Percentiles rank a stretch among this genome's conserved stretches.
phyloP scores from a whole-genome alignment of 208 protist genomes.

The Leishmania guyanensis region DNA sequence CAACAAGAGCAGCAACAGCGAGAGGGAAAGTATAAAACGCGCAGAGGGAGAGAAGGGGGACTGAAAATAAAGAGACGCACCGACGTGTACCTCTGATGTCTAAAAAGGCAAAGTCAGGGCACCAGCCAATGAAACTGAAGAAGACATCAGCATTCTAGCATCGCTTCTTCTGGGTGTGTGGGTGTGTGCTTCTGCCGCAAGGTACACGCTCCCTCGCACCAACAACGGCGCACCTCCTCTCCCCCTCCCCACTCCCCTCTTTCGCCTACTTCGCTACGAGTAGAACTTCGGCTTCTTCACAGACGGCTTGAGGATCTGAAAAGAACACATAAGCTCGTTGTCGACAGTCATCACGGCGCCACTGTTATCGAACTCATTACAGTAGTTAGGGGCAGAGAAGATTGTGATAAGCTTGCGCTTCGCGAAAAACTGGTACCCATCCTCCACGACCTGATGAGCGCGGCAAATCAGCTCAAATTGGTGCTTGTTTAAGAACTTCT shows the following conservation, averaged over 20 bases:
- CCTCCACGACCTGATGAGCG: slow-evolving; percentile 97
- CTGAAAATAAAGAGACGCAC: neutral
- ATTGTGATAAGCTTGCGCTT: slow-evolving; percentile 97
- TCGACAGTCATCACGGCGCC: slow-evolving; percentile 99
- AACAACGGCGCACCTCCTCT: neutral
- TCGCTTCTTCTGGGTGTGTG: neutral
- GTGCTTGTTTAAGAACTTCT: slow-evolving; percentile 96
- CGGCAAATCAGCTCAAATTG: slow-evolving; percentile 96
- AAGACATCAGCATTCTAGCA: no score
- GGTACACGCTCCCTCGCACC: neutral
- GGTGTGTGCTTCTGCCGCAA: neutral
- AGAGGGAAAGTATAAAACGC: neutral
- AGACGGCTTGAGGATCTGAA: slow-evolving; percentile 96
- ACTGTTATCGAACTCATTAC: slow-evolving; percentile 99
- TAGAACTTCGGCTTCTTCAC: slow-evolving; percentile 92
- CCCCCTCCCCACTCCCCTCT: neutral
- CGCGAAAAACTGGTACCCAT: slow-evolving; percentile 97
- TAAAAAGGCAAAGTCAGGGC: neutral
- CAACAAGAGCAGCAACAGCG: neutral
- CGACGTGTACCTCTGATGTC: neutral
- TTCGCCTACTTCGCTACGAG: slow-evolving; percentile 28
- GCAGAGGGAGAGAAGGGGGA: neutral
- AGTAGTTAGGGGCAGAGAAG: slow-evolving; percentile 99
- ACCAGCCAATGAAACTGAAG: neutral
- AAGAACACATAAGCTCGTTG: slow-evolving; percentile 98